Percentiles rank a stretch among this genome's conserved stretches.
Conservation (phyloP, 306 rosid genomes). For the Trifolium dubium region DNA sequence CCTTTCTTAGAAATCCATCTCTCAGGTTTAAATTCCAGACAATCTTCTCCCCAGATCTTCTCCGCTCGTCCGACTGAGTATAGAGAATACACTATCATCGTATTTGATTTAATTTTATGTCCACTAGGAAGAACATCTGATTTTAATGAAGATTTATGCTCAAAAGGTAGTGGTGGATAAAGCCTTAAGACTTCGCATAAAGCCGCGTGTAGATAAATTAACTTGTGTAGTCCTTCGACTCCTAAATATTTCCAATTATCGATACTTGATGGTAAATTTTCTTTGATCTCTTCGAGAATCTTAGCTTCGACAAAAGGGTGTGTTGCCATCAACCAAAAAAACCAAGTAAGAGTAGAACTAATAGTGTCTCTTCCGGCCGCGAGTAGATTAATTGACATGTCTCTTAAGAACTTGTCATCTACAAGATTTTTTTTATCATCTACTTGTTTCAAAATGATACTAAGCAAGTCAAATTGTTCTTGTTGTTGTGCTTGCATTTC, state of each 20-base stretch:
- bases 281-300: not conserved
- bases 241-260: slow-evolving; percentile 11
- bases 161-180: slow-evolving; percentile 22
- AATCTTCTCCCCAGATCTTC: slow-evolving; percentile 32
- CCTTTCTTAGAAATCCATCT: slow-evolving; percentile 38
- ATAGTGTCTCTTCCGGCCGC: slow-evolving; percentile 11
- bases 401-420: slow-evolving; percentile 4
- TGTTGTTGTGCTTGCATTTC: not conserved
- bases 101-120: slow-evolving; percentile 21
- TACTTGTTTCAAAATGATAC: not conserved
- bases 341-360: not conserved
- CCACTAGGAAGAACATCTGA: slow-evolving; percentile 34
- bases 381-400: not conserved
- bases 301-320: slow-evolving; percentile 5
- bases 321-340: not conserved
- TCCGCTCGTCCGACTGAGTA: slow-evolving; percentile 32
- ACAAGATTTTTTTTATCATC: not conserved
- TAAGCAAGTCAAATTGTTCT: not conserved
- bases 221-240: slow-evolving; percentile 13
- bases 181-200: slow-evolving; percentile 31
- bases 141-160: slow-evolving; percentile 19
- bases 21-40: slow-evolving; percentile 28
- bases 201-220: slow-evolving; percentile 26
- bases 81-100: not conserved
- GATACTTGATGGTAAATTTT: not conserved